Percentiles rank a stretch among this genome's conserved stretches.
These are phyloP conservation scores for Suillus subaureus DNA, from an alignment of 768 basidiomycete species.

Conservation along the genomic window DNA sequence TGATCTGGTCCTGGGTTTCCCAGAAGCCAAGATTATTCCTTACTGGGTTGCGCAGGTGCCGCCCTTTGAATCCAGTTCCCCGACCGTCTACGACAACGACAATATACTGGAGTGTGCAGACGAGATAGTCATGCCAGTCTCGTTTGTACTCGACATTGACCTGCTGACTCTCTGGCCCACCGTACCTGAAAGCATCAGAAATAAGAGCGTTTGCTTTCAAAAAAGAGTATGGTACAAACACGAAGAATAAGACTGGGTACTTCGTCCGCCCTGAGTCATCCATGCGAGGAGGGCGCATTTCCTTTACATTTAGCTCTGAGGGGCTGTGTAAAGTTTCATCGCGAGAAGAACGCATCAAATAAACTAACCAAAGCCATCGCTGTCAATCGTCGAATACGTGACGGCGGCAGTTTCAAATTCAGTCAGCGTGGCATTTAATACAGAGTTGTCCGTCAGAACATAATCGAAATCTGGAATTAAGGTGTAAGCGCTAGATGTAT, in stretches of 20 bases:
- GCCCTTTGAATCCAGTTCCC: conserved; percentile 91
- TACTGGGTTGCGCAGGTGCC: conserved; percentile 83
- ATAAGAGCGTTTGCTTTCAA: neutral
- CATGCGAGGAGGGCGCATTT: conserved; percentile 90
- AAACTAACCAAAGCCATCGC: conserved; percentile 73
- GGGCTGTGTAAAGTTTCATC: conserved; percentile 22
- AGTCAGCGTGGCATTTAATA: conserved; percentile 60
- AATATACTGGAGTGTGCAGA: conserved; percentile 79
- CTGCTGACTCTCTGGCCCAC: conserved; percentile 85
- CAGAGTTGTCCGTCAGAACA: conserved; percentile 70
- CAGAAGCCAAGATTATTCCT: conserved; percentile 85
- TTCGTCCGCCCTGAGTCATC: conserved; percentile 95
- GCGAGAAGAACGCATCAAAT: conserved; percentile 19
- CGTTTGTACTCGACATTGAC: conserved; percentile 67
- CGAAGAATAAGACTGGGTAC: conserved; percentile 91
- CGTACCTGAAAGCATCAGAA: conserved; percentile 60
- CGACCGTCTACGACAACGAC: conserved; percentile 90
- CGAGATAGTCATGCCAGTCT: conserved; percentile 89
- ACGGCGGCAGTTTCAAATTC: conserved; percentile 75
- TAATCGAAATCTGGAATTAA: conserved; percentile 55
- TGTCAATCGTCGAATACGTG: conserved; percentile 69
- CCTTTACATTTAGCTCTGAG: conserved; percentile 85
- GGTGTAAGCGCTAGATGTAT: conserved; percentile 1
- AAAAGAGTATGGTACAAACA: conserved; percentile 47
- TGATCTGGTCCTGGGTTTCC: conserved; percentile 89